Conservation (phyloP, 768 basidiomycete genomes). For the Agaricus sinodeliciosus region DNA sequence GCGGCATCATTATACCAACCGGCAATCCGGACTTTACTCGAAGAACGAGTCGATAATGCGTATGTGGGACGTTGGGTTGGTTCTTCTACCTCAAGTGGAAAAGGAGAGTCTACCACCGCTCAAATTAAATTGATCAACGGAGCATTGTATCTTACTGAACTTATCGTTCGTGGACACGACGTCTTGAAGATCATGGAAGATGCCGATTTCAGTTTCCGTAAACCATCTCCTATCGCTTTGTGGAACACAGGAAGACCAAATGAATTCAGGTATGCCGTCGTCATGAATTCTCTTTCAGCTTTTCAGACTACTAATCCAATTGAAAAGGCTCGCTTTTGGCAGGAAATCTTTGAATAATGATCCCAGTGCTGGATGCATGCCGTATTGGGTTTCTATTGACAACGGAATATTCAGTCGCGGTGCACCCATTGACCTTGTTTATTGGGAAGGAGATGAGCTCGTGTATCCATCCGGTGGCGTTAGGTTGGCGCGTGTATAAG, state of each 20-base stretch:
- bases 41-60: conserved; percentile 17
- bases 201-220: conserved; percentile 6
- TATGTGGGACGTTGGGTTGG: conserved; percentile 30
- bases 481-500: conserved; percentile 12
- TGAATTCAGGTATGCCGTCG: conserved; percentile 29
- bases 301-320: too few species aligned
- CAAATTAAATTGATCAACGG: conserved; percentile 26
- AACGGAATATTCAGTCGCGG: conserved; percentile 19
- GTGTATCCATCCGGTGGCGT: conserved; percentile 30
- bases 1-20: conserved; percentile 26
- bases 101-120: conserved; percentile 6
- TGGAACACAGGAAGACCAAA: conserved; percentile 32
- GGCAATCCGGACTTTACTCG: conserved; percentile 25
- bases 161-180: conserved; percentile 27
- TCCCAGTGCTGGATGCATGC: conserved; percentile 24
- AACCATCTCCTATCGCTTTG: conserved; percentile 18
- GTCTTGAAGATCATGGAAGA: conserved; percentile 26
- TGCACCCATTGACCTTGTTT: conserved; percentile 28
- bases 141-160: conserved; percentile 23
- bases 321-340: conserved; percentile 21
- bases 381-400: conserved; percentile 30
- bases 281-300: not conserved
- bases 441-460: conserved; percentile 26
- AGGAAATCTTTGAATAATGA: conserved; percentile 20
- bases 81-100: conserved; percentile 14